Evolutionary conservation across 331 rosid genomes (phyloP), one percentile per base, ranked within the genome.

Genomic region (Ulmus americana): DNA sequence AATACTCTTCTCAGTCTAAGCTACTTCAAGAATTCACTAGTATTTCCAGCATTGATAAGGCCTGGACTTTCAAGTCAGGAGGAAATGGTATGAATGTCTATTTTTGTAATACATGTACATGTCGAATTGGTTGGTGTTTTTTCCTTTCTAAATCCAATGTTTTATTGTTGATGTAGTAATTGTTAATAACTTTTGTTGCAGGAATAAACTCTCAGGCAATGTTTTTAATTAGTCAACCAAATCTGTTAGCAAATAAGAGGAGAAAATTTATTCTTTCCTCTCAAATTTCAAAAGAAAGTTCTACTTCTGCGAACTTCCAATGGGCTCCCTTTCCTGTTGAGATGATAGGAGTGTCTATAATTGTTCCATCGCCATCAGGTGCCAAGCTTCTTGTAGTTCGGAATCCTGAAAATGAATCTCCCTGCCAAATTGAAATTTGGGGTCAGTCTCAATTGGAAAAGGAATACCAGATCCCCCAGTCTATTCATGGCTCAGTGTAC

Each of bases 311-410:
- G 7, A 59, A 74, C 20, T 88, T 92, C 61, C 71, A 70, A 14
- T 92, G 95, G 95, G 59, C 89, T 55, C 89, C 95, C 12, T 92
- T 92, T 74, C 98, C 98, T 1, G 65, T 83, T 52, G 95, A 92
- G 80, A 69, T 85, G 84, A 59, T 76, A 0, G 97, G 97, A 76
- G 86, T 82, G 53, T 89, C 97, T 38, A 67, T 53, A 20, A 65
- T 89, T 67, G 83, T 92, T 61, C 97, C 98, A 20, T 92, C 98
- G 0, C 98, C 90, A 5, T 87, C 97, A n/a, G 91, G 86, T 12
- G 74, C 85, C 9, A 89, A 83, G 75, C 78, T 92, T 70, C 78
- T 89, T 13, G 72, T 82, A 4, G 74, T 92, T 72, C 86, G 95
- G 51, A 87, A 87, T 55, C 79, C 91, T 0, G 95, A 92, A 63